Evolutionary conservation across 176 grass and related monocot species (phyloP).

Genomic region (Oryza meridionalis): DNA sequence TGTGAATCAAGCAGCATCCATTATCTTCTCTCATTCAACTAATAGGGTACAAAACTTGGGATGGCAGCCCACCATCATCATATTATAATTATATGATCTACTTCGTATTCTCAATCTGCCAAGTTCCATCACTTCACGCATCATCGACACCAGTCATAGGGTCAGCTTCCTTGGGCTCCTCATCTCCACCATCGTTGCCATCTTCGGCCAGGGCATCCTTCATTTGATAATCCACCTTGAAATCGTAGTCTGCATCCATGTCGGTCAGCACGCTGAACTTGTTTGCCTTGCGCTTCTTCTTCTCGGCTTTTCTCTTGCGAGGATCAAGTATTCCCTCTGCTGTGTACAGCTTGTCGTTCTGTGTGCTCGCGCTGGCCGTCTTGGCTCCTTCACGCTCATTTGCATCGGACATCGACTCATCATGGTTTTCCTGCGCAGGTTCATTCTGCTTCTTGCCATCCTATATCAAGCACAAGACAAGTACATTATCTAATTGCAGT

Average conservation of each 20-base stretch:
- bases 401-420: constrained; percentile 57
- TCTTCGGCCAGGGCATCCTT: constrained; percentile 43
- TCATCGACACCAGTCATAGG: constrained; percentile 58
- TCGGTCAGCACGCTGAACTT: constrained; percentile 40
- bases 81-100: not conserved
- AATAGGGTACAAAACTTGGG: not conserved
- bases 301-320: constrained; percentile 65
- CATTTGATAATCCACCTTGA: constrained; percentile 58
- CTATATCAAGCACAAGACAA: constrained; percentile 43
- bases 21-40: not conserved
- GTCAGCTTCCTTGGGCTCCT: constrained; percentile 36
- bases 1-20: not conserved
- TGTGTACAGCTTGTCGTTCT: constrained; percentile 74
- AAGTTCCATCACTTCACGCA: constrained; percentile 7
- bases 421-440: constrained; percentile 22
- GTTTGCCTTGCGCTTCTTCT: constrained; percentile 50
- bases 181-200: not conserved
- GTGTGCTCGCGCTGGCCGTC: constrained; percentile 30
- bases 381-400: constrained; percentile 50
- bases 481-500: not conserved
- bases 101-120: not conserved
- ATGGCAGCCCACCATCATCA: not conserved
- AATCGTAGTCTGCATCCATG: constrained; percentile 57
- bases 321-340: constrained; percentile 83
- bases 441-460: constrained; percentile 33